Conservation (phyloP, 1,139 yeast species). For the Blastobotrys petasosporus region DNA sequence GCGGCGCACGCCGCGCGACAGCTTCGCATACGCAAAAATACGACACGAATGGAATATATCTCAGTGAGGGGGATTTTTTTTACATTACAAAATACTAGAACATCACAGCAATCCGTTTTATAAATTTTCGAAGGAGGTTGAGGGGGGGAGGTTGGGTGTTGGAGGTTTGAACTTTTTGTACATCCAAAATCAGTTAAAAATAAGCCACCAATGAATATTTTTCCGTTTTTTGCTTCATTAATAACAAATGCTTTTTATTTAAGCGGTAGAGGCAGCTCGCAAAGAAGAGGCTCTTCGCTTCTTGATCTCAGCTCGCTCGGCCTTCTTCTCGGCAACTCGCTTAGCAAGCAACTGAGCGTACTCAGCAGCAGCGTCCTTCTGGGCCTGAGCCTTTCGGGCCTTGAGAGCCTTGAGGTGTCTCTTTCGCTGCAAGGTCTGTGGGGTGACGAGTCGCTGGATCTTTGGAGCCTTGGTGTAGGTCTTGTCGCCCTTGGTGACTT, state of each 20-base stretch:
- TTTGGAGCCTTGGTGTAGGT: conserved; percentile 99
- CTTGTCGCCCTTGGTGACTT: conserved; percentile 96
- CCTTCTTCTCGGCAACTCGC: conserved; percentile 96
- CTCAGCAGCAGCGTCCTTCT: conserved; percentile 99
- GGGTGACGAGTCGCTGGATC: conserved; percentile 99
- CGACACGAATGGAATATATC: no score
- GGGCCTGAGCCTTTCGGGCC: conserved; percentile 96
- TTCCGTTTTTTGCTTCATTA: neutral
- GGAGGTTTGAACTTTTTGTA: neutral
- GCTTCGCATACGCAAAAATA: no score
- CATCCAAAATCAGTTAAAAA: neutral
- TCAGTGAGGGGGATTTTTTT: no score
- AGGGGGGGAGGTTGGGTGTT: no score
- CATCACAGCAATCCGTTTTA: no score
- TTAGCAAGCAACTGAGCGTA: conserved; percentile 98
- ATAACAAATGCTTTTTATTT: neutral
- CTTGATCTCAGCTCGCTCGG: conserved; percentile 95
- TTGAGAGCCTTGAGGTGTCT: conserved; percentile 92
- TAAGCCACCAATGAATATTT: neutral
- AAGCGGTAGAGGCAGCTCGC: conserved; percentile 41
- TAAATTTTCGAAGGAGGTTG: no score
- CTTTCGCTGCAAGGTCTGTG: conserved; percentile 99
- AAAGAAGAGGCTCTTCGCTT: conserved; percentile 99
- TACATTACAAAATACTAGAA: no score
- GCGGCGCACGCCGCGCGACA: no score